Evolutionary conservation across 441 rosid species (phyloP).

Genomic region (Erodium chrysanthum): DNA sequence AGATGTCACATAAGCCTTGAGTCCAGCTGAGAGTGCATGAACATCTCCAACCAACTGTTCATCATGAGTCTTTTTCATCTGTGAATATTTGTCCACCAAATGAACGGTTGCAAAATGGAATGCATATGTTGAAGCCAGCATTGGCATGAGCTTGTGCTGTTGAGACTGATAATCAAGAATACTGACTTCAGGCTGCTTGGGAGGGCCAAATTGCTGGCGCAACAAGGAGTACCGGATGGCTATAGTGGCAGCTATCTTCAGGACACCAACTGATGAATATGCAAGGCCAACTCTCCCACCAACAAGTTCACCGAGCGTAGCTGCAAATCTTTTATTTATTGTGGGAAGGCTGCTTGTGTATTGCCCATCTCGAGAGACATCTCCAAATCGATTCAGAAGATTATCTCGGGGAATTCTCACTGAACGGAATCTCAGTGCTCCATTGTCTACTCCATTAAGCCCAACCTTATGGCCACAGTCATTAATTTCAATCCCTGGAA

Average conservation of each 20-base stretch:
- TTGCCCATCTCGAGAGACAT: conserved; percentile 83
- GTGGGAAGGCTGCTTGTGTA: conserved; percentile 86
- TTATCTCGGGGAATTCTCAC: conserved; percentile 92
- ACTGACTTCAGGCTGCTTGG: conserved; percentile 88
- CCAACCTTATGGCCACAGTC: conserved; percentile 96
- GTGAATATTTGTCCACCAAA: conserved; percentile 69
- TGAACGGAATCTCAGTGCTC: conserved; percentile 70
- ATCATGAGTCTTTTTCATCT: conserved; percentile 78
- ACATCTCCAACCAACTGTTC: conserved; percentile 80
- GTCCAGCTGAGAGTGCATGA: conserved; percentile 89
- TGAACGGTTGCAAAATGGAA: conserved; percentile 68
- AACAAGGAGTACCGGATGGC: conserved; percentile 80
- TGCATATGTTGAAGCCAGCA: conserved; percentile 91
- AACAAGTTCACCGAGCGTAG: conserved; percentile 92
- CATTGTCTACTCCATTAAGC: conserved; percentile 90
- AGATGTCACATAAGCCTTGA: conserved; percentile 83
- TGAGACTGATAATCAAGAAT: conserved; percentile 98
- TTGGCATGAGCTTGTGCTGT: conserved; percentile 98
- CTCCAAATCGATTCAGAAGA: conserved; percentile 95
- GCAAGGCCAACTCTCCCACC: conserved; percentile 94
- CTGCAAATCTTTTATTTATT: conserved; percentile 82
- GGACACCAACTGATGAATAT: conserved; percentile 76
- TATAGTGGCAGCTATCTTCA: conserved; percentile 68
- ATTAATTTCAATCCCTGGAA: conserved; percentile 81
- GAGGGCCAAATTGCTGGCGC: conserved; percentile 95